phyloP scores from a whole-genome alignment of 805 yeast species.

The Limtongia smithiae region DNA sequence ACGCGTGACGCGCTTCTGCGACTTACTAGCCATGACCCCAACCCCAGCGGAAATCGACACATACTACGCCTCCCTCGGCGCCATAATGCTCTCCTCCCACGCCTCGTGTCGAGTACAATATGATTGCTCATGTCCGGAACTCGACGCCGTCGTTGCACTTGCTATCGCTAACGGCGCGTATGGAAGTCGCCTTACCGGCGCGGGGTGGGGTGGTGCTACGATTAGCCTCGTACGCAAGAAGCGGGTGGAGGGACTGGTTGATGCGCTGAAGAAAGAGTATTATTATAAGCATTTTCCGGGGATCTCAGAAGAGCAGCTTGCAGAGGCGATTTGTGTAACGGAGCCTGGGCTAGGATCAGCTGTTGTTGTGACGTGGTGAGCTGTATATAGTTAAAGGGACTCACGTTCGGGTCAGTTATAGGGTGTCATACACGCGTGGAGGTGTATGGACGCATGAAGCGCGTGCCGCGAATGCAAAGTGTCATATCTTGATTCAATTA shows the following conservation, averaged over 20 bases:
- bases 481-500: neutral
- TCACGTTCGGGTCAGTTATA: too few relatives aligned
- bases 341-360: slow-evolving; percentile 55
- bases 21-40: slow-evolving; percentile 38
- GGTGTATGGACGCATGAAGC: too few relatives aligned
- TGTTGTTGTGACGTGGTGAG: slow-evolving; percentile 6
- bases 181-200: slow-evolving; percentile 74
- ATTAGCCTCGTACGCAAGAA: slow-evolving; percentile 53
- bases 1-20: slow-evolving; percentile 53
- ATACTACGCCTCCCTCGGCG: slow-evolving; percentile 49
- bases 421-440: too few relatives aligned
- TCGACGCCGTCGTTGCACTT: slow-evolving; percentile 51
- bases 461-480: neutral
- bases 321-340: slow-evolving; percentile 52
- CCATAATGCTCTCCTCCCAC: slow-evolving; percentile 59
- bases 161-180: slow-evolving; percentile 55
- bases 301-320: slow-evolving; percentile 45
- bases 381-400: too few relatives aligned
- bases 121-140: slow-evolving; percentile 55
- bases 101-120: slow-evolving; percentile 47
- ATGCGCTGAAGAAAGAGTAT: slow-evolving; percentile 50
- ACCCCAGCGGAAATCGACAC: slow-evolving; percentile 24
- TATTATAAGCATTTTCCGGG: slow-evolving; percentile 49
- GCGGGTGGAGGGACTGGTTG: slow-evolving; percentile 40
- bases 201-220: slow-evolving; percentile 74